A percentile compares a stretch with the other conserved stretches of the same genome.
Evolutionary conservation across 345 rosid species (phyloP).

Genomic region (Eucalyptus curtisii): DNA sequence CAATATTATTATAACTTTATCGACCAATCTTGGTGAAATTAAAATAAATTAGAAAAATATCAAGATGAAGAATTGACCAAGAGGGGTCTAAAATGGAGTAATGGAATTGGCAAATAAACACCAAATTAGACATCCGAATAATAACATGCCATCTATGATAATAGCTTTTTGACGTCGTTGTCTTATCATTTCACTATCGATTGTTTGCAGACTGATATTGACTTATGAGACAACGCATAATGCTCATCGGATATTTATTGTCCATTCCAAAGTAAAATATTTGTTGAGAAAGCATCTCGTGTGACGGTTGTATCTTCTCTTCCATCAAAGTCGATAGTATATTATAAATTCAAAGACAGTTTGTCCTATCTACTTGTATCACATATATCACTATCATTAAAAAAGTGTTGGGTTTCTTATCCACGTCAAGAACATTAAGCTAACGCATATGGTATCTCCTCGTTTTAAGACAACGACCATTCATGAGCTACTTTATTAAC

Average conservation of each 20-base stretch:
- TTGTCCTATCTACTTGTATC: background rate
- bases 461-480: background rate
- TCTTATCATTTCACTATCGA: background rate
- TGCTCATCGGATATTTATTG: background rate
- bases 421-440: background rate
- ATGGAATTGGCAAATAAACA: background rate
- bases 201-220: background rate
- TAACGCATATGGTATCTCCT: background rate
- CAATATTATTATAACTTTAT: background rate
- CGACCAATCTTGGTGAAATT: background rate
- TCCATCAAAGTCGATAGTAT: background rate
- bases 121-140: background rate
- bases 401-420: background rate
- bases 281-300: too few relatives aligned
- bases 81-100: background rate
- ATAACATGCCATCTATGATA: background rate
- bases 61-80: background rate
- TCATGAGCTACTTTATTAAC: background rate
- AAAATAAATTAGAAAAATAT: background rate
- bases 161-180: background rate
- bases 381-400: background rate
- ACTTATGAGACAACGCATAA: background rate
- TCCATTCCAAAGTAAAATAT: background rate
- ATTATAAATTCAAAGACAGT: background rate
- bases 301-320: rapidly evolving